phyloP scores from a whole-genome alignment of 768 basidiomycete genomes.

The Hypholoma sublateritium region DNA sequence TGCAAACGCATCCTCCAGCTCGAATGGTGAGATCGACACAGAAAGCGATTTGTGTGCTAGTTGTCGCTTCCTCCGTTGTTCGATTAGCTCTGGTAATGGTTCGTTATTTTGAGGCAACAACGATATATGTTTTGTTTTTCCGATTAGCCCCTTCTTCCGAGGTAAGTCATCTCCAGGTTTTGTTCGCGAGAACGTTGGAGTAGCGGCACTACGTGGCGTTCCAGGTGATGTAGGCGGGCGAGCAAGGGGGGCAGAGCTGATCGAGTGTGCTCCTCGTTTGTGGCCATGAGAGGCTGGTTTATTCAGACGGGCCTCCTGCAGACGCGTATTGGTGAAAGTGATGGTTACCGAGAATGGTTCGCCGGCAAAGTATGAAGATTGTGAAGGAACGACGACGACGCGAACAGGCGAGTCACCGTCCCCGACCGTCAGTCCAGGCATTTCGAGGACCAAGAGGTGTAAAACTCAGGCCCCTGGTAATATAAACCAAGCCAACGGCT shows the following conservation, averaged over 20 bases:
- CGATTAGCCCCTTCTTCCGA: conserved; percentile 56
- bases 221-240: conserved; percentile 85
- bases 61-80: conserved; percentile 52
- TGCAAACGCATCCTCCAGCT: conserved; percentile 38
- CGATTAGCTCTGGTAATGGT: conserved; percentile 47
- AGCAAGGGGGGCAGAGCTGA: conserved; percentile 80
- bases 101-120: conserved; percentile 26
- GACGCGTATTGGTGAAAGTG: conserved; percentile 81
- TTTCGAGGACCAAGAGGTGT: not conserved
- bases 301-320: conserved; percentile 42
- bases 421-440: conserved; percentile 17
- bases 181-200: conserved; percentile 18
- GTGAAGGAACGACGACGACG: conserved; percentile 73
- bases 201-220: conserved; percentile 38
- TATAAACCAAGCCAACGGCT: conserved; percentile 9
- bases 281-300: conserved; percentile 41
- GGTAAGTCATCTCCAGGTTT: conserved; percentile 30
- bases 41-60: conserved; percentile 62
- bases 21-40: conserved; percentile 55
- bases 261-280: conserved; percentile 74
- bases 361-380: conserved; percentile 92
- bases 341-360: conserved; percentile 84
- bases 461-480: not conserved
- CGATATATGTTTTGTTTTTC: conserved; percentile 30
- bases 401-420: conserved; percentile 54